A percentile compares a stretch with the other conserved stretches of the same genome.
phyloP scores from a whole-genome alignment of 1,139 yeast species.

The Kurtzmaniella natalensis region DNA sequence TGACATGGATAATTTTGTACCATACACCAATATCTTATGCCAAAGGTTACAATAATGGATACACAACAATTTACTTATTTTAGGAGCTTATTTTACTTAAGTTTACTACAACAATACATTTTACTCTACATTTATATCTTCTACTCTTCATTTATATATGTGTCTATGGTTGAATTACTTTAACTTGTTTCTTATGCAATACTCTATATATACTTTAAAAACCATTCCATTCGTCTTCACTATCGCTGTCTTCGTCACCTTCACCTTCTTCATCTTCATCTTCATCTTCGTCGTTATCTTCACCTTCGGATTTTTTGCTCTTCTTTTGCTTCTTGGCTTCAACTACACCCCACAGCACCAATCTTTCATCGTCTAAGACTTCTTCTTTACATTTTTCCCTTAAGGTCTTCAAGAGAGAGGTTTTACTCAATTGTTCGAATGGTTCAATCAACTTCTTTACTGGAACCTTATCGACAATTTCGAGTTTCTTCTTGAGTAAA shows the following conservation, averaged over 20 bases:
- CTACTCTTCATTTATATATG: too few relatives aligned
- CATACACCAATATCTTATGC: too few relatives aligned
- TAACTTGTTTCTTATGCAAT: neutral
- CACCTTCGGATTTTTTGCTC: constrained; percentile 14
- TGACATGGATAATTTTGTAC: too few relatives aligned
- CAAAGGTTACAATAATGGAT: too few relatives aligned
- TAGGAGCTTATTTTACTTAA: too few relatives aligned
- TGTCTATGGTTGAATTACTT: neutral
- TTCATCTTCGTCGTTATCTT: constrained; percentile 17
- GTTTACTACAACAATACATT: too few relatives aligned
- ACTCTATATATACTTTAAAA: constrained; percentile 11
- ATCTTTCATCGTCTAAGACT: constrained; percentile 59
- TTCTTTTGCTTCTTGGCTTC: constrained; percentile 18
- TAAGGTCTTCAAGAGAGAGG: constrained; percentile 57
- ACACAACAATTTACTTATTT: too few relatives aligned
- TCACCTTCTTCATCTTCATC: constrained; percentile 16
- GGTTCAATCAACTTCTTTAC: constrained; percentile 52
- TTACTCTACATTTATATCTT: too few relatives aligned
- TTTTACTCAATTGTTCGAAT: constrained; percentile 47
- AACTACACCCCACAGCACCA: constrained; percentile 61
- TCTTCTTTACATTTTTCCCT: constrained; percentile 64
- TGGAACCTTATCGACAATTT: constrained; percentile 47
- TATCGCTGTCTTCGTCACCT: constrained; percentile 15
- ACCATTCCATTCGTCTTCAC: constrained; percentile 30
- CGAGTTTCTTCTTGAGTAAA: constrained; percentile 19